Conservation (phyloP, 139 green algal species). For the Closterium sp. region DNA sequence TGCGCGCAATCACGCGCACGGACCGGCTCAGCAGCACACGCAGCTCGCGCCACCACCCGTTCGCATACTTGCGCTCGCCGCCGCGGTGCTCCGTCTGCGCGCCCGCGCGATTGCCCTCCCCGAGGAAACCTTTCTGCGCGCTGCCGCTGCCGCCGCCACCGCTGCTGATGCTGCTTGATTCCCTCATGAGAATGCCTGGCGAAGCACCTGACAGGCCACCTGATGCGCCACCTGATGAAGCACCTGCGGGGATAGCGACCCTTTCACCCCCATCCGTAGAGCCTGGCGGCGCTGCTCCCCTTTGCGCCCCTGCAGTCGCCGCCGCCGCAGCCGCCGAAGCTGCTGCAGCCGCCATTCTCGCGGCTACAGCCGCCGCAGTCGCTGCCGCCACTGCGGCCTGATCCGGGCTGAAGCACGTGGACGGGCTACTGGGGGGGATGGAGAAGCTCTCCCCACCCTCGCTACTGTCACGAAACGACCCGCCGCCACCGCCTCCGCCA, state of each 20-base stretch:
- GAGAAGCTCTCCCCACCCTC: background rate
- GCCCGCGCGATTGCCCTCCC: background rate
- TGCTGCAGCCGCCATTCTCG: background rate
- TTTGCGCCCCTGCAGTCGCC: too few relatives aligned
- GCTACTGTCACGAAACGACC: background rate
- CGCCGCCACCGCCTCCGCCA: too few relatives aligned
- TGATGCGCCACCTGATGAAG: background rate
- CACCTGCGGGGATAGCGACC: background rate
- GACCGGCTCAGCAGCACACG: constrained; percentile 20
- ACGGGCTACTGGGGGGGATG: background rate
- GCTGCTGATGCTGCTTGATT: background rate
- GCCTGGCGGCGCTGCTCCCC: too few relatives aligned
- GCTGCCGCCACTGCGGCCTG: background rate
- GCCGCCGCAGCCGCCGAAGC: too few relatives aligned
- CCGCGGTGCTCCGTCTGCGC: background rate
- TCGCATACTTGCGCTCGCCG: constrained; percentile 9
- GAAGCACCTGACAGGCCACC: background rate
- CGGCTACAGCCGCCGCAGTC: background rate
- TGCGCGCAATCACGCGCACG: constrained; percentile 44
- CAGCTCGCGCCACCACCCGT: constrained; percentile 28
- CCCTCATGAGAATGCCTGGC: background rate
- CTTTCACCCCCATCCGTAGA: background rate
- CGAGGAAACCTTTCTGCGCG: background rate
- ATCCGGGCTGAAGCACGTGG: background rate
- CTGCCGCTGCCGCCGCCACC: background rate